Evolutionary conservation across 345 rosid species (phyloP).

Genomic region (Euphorbia peplus): DNA sequence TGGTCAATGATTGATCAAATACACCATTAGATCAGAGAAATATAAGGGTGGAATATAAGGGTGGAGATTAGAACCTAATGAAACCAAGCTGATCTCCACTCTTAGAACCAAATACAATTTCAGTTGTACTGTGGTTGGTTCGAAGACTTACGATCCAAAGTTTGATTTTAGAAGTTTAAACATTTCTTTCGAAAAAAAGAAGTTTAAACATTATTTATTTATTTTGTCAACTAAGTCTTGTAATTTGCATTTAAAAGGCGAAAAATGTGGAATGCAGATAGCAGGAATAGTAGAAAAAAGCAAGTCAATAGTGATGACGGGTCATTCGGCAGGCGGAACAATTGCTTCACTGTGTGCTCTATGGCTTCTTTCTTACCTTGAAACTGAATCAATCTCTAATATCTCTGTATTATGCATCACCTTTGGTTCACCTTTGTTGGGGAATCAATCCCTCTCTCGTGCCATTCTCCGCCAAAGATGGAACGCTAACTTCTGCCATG

Average conservation of each 20-base stretch:
- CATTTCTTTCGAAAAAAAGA: no score
- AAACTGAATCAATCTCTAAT: slow-evolving; percentile 22
- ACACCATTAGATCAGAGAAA: no score
- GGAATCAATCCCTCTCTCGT: slow-evolving; percentile 56
- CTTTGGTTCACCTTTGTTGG: slow-evolving; percentile 76
- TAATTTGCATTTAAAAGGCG: no score
- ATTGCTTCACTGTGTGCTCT: slow-evolving; percentile 68
- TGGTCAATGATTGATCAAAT: no score
- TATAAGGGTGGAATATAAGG: no score
- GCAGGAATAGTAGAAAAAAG: slow-evolving; percentile 21
- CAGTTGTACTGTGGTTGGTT: no score
- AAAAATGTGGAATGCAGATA: slow-evolving; percentile 41
- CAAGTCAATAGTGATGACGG: slow-evolving; percentile 62
- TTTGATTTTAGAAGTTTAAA: neutral
- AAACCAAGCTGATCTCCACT: no score
- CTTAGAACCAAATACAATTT: no score
- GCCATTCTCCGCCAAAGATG: slow-evolving; percentile 55
- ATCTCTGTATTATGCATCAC: slow-evolving; percentile 60
- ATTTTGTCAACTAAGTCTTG: neutral
- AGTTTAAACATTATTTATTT: no score
- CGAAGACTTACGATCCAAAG: neutral
- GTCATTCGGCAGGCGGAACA: slow-evolving; percentile 83
- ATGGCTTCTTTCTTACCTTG: slow-evolving; percentile 61
- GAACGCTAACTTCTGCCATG: slow-evolving; percentile 68
- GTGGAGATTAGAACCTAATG: no score